A percentile compares a stretch with the other conserved stretches of the same genome.
Evolutionary conservation across 2,329 filamentous ascomycete species (phyloP).

Genomic region (Microdochium bolleyi): DNA sequence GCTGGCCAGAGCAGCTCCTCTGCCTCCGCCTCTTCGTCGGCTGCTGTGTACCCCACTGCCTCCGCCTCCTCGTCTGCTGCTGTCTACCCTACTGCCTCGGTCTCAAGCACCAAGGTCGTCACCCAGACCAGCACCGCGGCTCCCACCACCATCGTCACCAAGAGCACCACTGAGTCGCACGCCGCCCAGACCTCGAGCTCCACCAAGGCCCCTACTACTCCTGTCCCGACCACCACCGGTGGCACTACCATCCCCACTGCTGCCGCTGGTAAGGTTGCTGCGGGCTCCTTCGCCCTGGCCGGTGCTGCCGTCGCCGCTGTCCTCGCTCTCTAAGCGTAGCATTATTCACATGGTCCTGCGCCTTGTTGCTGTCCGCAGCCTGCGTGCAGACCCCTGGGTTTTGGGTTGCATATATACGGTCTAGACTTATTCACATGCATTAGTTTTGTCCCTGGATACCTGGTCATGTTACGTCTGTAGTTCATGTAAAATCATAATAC

Average conservation of each 20-base stretch:
- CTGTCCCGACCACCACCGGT: conserved; percentile 5
- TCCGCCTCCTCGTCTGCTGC: conserved; percentile 1
- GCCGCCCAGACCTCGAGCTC: conserved; percentile 10
- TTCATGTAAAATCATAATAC: too few species aligned
- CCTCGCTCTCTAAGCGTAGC: conserved; percentile 30
- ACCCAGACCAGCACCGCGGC: conserved; percentile 7
- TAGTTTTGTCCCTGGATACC: too few species aligned
- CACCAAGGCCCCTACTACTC: conserved; percentile 9
- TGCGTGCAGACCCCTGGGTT: background rate
- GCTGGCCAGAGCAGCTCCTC: background rate
- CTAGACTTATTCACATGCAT: background rate
- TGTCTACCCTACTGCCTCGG: conserved; percentile 10
- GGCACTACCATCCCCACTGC: conserved; percentile 11
- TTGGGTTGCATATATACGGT: background rate
- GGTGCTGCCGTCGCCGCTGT: conserved; percentile 31
- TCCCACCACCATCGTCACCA: conserved; percentile 9
- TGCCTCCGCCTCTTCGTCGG: background rate
- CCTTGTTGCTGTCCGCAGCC: background rate
- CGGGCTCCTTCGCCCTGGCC: conserved; percentile 27
- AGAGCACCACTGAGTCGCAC: conserved; percentile 14
- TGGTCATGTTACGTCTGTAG: too few species aligned
- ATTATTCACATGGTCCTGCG: background rate
- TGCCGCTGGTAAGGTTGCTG: conserved; percentile 23
- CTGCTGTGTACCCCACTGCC: conserved; percentile 7
- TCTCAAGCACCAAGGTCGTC: conserved; percentile 8